These are phyloP conservation scores for Phytophthora pseudosyringae DNA, from an alignment of 352 stramenopile genomes.

Conservation along the genomic window DNA sequence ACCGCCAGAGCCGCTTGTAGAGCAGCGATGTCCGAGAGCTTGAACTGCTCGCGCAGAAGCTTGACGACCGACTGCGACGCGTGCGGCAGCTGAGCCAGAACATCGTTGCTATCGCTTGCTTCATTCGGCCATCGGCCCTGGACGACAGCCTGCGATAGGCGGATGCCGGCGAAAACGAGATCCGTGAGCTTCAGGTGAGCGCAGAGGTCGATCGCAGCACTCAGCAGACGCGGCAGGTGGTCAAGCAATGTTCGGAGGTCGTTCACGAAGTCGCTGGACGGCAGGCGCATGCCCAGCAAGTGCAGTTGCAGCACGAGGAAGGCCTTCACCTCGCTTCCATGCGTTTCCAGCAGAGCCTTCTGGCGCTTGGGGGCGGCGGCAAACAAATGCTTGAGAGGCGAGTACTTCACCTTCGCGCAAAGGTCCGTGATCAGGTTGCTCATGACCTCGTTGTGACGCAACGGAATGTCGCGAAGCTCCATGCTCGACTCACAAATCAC, in stretches of 20 bases:
- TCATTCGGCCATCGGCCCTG: constrained; percentile 57
- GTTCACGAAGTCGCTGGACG: constrained; percentile 98
- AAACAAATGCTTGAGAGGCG: constrained; percentile 66
- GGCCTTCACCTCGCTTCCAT: constrained; percentile 85
- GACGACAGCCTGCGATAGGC: constrained; percentile 62
- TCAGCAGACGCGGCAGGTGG: constrained; percentile 95
- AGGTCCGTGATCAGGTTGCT: constrained; percentile 63
- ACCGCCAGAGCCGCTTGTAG: constrained; percentile 42
- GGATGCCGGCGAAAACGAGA: constrained; percentile 61
- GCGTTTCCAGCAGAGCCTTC: constrained; percentile 66
- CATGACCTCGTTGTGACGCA: constrained; percentile 98
- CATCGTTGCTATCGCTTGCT: constrained; percentile 12
- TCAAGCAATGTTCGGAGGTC: constrained; percentile 97
- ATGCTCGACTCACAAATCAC: constrained; percentile 71
- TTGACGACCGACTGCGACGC: constrained; percentile 38
- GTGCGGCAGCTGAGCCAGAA: constrained; percentile 59
- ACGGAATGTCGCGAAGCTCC: constrained; percentile 95
- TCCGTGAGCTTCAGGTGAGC: constrained; percentile 58
- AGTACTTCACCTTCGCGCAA: constrained; percentile 64
- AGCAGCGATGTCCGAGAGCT: constrained; percentile 38
- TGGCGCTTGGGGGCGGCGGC: constrained; percentile 53
- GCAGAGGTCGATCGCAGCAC: constrained; percentile 92
- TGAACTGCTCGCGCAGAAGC: constrained; percentile 35
- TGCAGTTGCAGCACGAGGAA: constrained; percentile 96
- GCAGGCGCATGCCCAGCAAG: constrained; percentile 91